phyloP scores from a whole-genome alignment of 495 filamentous ascomycete genomes.

The Elasticomyces elasticus region DNA sequence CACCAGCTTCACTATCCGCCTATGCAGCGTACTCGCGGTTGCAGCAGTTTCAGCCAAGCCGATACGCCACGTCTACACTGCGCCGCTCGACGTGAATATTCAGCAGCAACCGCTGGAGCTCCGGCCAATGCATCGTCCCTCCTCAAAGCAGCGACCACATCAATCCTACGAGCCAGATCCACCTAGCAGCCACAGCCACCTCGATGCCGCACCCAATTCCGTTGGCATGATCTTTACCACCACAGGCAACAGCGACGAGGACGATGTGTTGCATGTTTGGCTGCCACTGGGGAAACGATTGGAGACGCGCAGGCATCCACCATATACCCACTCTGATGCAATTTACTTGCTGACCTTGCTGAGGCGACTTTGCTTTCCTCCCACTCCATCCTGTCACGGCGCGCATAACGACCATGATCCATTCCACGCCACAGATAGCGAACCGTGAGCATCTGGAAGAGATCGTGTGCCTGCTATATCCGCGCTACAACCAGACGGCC shows the following conservation, averaged over 20 bases:
- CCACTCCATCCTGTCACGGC: slow-evolving; percentile 16
- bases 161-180: background rate
- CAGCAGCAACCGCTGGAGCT: background rate
- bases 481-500: background rate
- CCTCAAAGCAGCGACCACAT: background rate
- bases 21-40: background rate
- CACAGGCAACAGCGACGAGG: background rate
- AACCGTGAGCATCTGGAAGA: slow-evolving; percentile 2
- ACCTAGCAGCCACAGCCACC: background rate
- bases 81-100: background rate
- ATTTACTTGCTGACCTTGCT: background rate
- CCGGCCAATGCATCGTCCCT: too few relatives aligned
- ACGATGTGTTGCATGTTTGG: slow-evolving; percentile 10
- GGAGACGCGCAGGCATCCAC: background rate
- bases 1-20: background rate
- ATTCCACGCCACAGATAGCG: background rate
- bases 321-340: background rate
- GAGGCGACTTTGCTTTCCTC: slow-evolving; percentile 10
- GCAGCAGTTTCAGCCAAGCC: background rate
- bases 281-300: slow-evolving; percentile 17
- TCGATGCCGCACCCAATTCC: slow-evolving; percentile 12
- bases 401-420: slow-evolving; percentile 17
- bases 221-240: slow-evolving; percentile 16
- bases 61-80: background rate
- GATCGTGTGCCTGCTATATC: slow-evolving; percentile 7